Percentiles rank a stretch among this genome's conserved stretches.
phyloP scores from a whole-genome alignment of 441 rosid genomes.

The Viola pubescens region DNA sequence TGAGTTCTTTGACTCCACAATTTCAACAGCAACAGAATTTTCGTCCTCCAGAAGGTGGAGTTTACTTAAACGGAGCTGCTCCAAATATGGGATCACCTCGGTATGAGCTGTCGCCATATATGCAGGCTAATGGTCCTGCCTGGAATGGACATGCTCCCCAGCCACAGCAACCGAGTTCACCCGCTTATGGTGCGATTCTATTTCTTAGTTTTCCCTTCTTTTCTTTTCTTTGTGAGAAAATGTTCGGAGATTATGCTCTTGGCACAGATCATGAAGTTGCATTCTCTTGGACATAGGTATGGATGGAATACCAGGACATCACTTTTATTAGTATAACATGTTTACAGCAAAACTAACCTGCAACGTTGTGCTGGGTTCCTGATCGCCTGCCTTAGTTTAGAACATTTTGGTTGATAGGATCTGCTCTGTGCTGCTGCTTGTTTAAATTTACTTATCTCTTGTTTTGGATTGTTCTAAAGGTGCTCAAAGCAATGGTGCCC shows the following conservation, averaged over 20 bases:
- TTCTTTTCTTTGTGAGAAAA: too few species aligned
- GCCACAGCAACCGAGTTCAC: slow-evolving; percentile 52
- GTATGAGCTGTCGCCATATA: slow-evolving; percentile 49
- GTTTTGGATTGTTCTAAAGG: slow-evolving; percentile 42
- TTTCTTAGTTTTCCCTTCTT: background rate
- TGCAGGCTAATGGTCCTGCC: slow-evolving; percentile 44
- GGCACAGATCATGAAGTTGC: too few species aligned
- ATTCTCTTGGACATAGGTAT: background rate
- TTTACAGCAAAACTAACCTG: background rate
- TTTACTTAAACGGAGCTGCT: slow-evolving; percentile 54
- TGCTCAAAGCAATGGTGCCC: slow-evolving; percentile 45
- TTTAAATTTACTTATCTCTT: slow-evolving; percentile 9
- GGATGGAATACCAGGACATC: background rate
- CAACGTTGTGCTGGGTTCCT: background rate
- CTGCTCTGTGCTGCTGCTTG: background rate
- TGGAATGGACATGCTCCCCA: slow-evolving; percentile 66
- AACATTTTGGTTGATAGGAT: background rate
- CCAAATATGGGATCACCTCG: slow-evolving; percentile 49
- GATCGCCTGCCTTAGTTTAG: slow-evolving; percentile 4
- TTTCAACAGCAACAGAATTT: slow-evolving; percentile 62
- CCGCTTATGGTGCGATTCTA: slow-evolving; percentile 49
- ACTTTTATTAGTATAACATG: background rate
- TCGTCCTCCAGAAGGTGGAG: slow-evolving; percentile 43
- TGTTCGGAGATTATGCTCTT: too few species aligned
- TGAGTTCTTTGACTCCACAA: slow-evolving; percentile 43